These are phyloP conservation scores for Paramecium pentaurelia DNA, from an alignment of 73 alveolate genomes.

Conservation along the genomic window DNA sequence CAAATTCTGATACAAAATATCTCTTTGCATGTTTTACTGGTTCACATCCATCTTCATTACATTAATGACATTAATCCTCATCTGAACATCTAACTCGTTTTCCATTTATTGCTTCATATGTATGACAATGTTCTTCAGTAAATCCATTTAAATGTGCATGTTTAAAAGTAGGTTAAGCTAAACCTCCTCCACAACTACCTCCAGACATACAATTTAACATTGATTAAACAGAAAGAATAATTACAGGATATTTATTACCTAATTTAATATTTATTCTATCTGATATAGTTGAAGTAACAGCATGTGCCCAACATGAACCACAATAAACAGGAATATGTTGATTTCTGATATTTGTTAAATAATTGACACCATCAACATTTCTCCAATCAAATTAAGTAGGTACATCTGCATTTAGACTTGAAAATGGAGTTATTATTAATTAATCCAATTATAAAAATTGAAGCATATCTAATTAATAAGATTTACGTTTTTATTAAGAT, in stretches of 20 bases:
- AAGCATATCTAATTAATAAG: neutral
- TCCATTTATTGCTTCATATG: constrained; percentile 69
- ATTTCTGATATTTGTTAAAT: constrained; percentile 79
- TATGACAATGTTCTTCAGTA: constrained; percentile 77
- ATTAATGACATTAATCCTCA: constrained; percentile 40
- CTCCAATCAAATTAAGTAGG: constrained; percentile 83
- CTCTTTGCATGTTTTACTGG: constrained; percentile 14
- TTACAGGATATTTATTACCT: constrained; percentile 72
- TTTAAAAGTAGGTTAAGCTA: constrained; percentile 72
- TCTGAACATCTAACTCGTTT: constrained; percentile 56
- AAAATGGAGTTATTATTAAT: constrained; percentile 30
- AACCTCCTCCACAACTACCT: constrained; percentile 84
- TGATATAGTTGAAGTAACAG: constrained; percentile 81
- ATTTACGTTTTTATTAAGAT: neutral
- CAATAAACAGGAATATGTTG: constrained; percentile 84
- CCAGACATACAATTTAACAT: constrained; percentile 84
- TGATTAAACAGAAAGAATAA: constrained; percentile 69
- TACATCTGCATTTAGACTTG: constrained; percentile 39
- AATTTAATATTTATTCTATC: constrained; percentile 82
- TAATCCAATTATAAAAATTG: neutral
- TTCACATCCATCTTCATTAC: constrained; percentile 41
- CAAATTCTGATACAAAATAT: constrained; percentile 73
- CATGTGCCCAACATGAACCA: constrained; percentile 93
- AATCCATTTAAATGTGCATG: constrained; percentile 71
- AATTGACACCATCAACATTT: constrained; percentile 71